Percentiles rank a stretch among this genome's conserved stretches.
Conservation (phyloP, 2,329 filamentous ascomycete species). For the Diatrype stigma region DNA sequence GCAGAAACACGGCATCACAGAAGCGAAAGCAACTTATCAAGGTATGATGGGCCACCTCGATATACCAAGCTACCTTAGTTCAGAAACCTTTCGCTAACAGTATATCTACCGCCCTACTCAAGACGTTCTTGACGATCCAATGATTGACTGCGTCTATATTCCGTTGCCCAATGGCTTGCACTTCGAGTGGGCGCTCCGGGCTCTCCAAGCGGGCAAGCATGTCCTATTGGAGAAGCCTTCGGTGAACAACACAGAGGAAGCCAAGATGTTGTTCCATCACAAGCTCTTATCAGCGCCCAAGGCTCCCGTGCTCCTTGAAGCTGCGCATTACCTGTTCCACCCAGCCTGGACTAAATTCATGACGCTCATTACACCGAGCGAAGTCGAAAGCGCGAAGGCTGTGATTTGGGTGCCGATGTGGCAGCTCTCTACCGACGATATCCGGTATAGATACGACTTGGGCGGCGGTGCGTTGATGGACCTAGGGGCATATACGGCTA, state of each 20-base stretch:
- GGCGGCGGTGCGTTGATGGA: constrained; percentile 38
- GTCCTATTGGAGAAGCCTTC: constrained; percentile 53
- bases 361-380: constrained; percentile 31
- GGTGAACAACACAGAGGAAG: constrained; percentile 42
- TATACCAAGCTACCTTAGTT: too few relatives aligned
- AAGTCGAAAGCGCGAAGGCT: constrained; percentile 32
- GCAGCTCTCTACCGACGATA: constrained; percentile 33
- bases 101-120: too few relatives aligned
- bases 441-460: constrained; percentile 39
- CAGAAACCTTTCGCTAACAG: neutral
- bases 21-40: constrained; percentile 46
- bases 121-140: constrained; percentile 36
- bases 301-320: constrained; percentile 48
- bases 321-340: constrained; percentile 48
- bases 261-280: constrained; percentile 37
- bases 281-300: constrained; percentile 27
- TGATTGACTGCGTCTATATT: constrained; percentile 48
- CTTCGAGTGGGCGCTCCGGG: constrained; percentile 44
- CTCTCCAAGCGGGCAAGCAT: constrained; percentile 47
- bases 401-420: constrained; percentile 26
- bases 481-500: constrained; percentile 30
- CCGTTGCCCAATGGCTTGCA: constrained; percentile 40
- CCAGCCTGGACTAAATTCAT: constrained; percentile 43
- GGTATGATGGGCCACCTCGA: too few relatives aligned
- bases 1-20: constrained; percentile 46